Conservation (phyloP, 176 grass and related monocot species). For the Alopecurus myosuroides region DNA sequence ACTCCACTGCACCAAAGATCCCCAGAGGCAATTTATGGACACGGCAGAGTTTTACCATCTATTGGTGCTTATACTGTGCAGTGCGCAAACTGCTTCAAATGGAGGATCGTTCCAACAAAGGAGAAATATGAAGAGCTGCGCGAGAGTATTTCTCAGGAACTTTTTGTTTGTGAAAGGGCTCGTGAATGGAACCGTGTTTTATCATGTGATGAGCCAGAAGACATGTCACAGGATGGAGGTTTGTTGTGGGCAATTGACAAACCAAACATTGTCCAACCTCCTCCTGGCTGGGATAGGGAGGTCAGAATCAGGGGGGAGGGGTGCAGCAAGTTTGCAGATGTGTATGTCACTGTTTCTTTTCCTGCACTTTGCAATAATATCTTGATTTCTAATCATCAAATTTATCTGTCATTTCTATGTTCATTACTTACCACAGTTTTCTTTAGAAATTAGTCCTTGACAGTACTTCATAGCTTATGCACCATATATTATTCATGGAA, state of each 20-base stretch:
- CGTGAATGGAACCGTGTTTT: conserved; percentile 58
- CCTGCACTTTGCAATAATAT: conserved; percentile 11
- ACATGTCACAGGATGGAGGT: conserved; percentile 74
- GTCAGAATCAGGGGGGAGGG: conserved; percentile 80
- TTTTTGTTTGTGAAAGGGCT: conserved; percentile 63
- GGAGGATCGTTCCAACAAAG: conserved; percentile 84
- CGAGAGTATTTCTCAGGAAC: conserved; percentile 48
- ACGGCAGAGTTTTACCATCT: conserved; percentile 38
- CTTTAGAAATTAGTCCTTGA: not conserved
- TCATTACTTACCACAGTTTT: not conserved
- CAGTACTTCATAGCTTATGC: not conserved
- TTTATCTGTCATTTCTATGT: not conserved
- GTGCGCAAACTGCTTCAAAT: conserved; percentile 75
- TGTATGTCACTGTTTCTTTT: conserved; percentile 45
- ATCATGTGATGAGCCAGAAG: conserved; percentile 64
- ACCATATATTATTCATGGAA: not conserved
- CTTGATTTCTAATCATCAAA: not conserved
- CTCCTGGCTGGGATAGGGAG: conserved; percentile 80
- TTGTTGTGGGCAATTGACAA: conserved; percentile 82
- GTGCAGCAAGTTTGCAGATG: conserved; percentile 79
- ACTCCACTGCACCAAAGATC: not conserved
- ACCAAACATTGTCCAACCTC: conserved; percentile 61
- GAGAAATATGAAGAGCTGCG: conserved; percentile 89
- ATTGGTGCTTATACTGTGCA: conserved; percentile 80
- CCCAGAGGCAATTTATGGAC: conserved; percentile 8